A percentile compares a stretch with the other conserved stretches of the same genome.
phyloP scores from a whole-genome alignment of 2,329 filamentous ascomycete genomes.

The Ilyonectria destructans region DNA sequence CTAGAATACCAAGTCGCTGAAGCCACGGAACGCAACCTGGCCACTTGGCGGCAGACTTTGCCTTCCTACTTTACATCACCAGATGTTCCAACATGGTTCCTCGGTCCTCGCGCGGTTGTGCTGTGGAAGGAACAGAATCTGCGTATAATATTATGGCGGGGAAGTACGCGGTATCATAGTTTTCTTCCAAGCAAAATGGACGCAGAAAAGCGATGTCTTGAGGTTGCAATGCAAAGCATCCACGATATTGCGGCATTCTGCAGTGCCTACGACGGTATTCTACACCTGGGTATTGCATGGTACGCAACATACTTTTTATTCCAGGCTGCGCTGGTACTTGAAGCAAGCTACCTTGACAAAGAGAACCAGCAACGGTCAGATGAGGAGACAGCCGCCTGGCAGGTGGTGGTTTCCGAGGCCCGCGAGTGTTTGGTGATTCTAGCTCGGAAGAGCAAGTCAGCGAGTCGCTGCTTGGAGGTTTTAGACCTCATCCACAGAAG shows the following conservation, averaged over 20 bases:
- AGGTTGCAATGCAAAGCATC: conserved; percentile 57
- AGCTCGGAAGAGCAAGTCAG: conserved; percentile 24
- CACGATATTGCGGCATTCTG: conserved; percentile 57
- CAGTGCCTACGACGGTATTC: conserved; percentile 40
- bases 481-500: conserved; percentile 23
- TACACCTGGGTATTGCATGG: conserved; percentile 58
- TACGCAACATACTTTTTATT: conserved; percentile 64
- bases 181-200: conserved; percentile 41
- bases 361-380: conserved; percentile 22
- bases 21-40: conserved; percentile 57
- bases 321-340: conserved; percentile 60
- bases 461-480: conserved; percentile 25
- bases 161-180: conserved; percentile 55
- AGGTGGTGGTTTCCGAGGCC: conserved; percentile 23
- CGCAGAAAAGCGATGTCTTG: conserved; percentile 56
- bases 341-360: conserved; percentile 38
- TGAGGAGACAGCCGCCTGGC: conserved; percentile 23
- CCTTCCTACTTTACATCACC: conserved; percentile 54
- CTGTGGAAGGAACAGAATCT: conserved; percentile 62
- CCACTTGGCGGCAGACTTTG: conserved; percentile 52
- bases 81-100: conserved; percentile 54
- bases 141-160: conserved; percentile 60
- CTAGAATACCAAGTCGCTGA: conserved; percentile 57
- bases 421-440: conserved; percentile 24
- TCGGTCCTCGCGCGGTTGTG: conserved; percentile 56